phyloP scores from a whole-genome alignment of 2,329 filamentous ascomycete species.

The Neopestalotiopsis clavispora region DNA sequence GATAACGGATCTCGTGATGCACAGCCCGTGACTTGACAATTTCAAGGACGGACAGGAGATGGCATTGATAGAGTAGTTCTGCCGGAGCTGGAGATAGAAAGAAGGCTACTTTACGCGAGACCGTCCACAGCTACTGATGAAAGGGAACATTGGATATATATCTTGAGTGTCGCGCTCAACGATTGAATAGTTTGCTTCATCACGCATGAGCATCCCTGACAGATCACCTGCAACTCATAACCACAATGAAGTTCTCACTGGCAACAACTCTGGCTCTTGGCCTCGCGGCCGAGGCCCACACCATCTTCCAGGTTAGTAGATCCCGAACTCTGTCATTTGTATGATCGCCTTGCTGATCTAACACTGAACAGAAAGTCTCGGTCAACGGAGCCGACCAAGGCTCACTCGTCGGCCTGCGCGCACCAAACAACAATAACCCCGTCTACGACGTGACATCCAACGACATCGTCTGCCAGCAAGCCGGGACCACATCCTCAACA shows the following conservation, averaged over 20 bases:
- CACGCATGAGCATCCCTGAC: background rate
- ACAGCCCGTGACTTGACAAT: background rate
- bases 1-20: background rate
- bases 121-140: background rate
- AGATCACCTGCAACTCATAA: background rate
- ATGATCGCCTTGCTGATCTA: background rate
- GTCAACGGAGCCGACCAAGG: constrained; percentile 51
- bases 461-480: constrained; percentile 55
- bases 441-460: constrained; percentile 53
- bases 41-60: background rate
- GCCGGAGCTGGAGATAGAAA: background rate
- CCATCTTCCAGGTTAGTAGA: constrained; percentile 46
- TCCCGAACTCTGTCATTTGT: background rate
- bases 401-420: constrained; percentile 49
- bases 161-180: background rate
- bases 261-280: constrained; percentile 38
- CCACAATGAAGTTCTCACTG: constrained; percentile 44
- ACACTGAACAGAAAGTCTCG: constrained; percentile 43
- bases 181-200: background rate
- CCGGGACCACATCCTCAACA: constrained; percentile 43
- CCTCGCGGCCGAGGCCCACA: constrained; percentile 43
- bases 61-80: background rate
- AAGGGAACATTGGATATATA: background rate
- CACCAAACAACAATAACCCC: constrained; percentile 57
- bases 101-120: background rate